A percentile compares a stretch with the other conserved stretches of the same genome.
phyloP scores from a whole-genome alignment of 768 basidiomycete genomes.

The Trametes cinnabarina region DNA sequence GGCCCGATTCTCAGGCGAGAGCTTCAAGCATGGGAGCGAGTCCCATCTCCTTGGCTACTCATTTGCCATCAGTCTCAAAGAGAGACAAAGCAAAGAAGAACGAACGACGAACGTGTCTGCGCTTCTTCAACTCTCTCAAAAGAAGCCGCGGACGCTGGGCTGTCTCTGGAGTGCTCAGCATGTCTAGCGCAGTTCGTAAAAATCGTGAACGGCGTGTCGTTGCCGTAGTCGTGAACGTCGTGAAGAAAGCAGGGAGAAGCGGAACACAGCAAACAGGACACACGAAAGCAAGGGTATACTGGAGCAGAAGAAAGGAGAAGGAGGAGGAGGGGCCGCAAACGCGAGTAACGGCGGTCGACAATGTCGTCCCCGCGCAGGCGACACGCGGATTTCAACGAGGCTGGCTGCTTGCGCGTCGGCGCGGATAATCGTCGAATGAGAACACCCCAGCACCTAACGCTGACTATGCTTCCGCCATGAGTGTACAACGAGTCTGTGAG shows the following conservation, averaged over 20 bases:
- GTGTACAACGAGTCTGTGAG: conserved; percentile 5
- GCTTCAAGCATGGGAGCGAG: conserved; percentile 25
- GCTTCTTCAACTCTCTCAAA: conserved; percentile 18
- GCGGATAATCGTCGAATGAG: not conserved
- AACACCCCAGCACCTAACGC: conserved; percentile 6
- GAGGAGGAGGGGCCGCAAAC: not conserved
- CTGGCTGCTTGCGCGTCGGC: not conserved
- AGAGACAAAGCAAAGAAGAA: not conserved
- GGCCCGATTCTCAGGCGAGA: conserved; percentile 23
- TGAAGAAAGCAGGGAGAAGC: conserved; percentile 2
- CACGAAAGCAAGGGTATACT: not conserved
- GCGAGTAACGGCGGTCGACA: not conserved
- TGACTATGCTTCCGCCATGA: conserved; percentile 3
- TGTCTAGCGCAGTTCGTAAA: conserved; percentile 4
- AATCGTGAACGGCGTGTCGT: not conserved
- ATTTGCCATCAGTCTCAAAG: not conserved
- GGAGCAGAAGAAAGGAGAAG: not conserved
- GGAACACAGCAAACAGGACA: conserved; percentile 1
- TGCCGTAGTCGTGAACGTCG: conserved; percentile 13
- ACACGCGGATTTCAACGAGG: conserved; percentile 15
- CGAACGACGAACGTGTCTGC: conserved; percentile 18
- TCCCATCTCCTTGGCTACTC: conserved; percentile 25
- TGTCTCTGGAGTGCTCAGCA: not conserved
- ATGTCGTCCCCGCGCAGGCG: conserved; percentile 7
- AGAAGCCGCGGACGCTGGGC: conserved; percentile 13